phyloP scores from a whole-genome alignment of 805 yeast genomes.

The Brettanomyces anomalus region DNA sequence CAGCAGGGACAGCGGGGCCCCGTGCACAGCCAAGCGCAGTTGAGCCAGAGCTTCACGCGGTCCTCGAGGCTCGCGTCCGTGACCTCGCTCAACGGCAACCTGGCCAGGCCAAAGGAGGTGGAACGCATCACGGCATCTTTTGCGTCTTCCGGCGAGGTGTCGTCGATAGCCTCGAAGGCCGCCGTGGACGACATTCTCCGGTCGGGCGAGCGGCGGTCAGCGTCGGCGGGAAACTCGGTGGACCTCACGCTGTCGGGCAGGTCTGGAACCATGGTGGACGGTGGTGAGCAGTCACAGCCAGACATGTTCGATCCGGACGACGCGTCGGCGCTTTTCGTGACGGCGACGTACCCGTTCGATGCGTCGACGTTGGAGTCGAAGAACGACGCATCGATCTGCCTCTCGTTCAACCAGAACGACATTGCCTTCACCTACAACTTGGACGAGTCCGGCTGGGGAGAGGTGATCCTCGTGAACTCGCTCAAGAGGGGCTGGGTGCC shows the following conservation, averaged over 20 bases:
- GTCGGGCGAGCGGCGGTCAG: too few species aligned
- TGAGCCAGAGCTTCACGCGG: too few species aligned
- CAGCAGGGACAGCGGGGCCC: background rate
- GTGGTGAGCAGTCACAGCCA: too few species aligned
- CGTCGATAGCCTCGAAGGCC: constrained; percentile 2
- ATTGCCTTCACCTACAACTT: constrained; percentile 70
- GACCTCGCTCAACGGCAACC: too few species aligned
- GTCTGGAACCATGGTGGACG: too few species aligned
- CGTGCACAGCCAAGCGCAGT: too few species aligned
- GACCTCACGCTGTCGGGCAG: too few species aligned
- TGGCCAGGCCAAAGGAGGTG: too few species aligned
- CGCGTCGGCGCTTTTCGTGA: constrained; percentile 28
- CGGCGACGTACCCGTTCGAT: constrained; percentile 26
- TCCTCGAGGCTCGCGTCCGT: too few species aligned
- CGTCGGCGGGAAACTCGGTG: too few species aligned
- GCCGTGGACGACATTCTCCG: constrained; percentile 2
- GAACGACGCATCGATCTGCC: constrained; percentile 63
- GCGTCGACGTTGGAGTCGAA: constrained; percentile 46
- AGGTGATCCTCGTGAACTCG: constrained; percentile 59
- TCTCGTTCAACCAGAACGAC: constrained; percentile 62
- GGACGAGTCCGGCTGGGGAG: constrained; percentile 85
- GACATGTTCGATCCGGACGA: constrained; percentile 18
- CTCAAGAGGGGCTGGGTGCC: constrained; percentile 79
- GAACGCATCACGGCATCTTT: constrained; percentile 1
- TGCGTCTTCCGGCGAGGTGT: constrained; percentile 1